Conservation (phyloP, 1,284 basidiomycete genomes). For the Puccinia horiana region DNA sequence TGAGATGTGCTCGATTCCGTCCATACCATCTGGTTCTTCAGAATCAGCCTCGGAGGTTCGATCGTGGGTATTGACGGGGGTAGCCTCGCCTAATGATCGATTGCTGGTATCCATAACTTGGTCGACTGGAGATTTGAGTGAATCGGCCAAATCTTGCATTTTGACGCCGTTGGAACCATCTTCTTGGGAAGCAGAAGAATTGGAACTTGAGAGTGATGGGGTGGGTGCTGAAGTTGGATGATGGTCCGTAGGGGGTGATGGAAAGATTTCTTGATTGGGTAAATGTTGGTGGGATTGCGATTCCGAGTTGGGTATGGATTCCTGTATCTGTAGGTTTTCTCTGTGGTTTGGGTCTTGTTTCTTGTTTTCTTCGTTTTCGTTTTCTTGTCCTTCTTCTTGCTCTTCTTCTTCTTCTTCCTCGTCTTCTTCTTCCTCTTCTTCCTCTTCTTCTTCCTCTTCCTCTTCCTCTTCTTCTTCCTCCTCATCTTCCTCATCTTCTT, state of each 20-base stretch:
- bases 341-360: not conserved
- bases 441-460: conserved; percentile 32
- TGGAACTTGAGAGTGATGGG: conserved; percentile 37
- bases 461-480: conserved; percentile 36
- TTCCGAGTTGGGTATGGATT: not conserved
- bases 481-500: conserved; percentile 57
- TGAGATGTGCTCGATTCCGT: conserved; percentile 13
- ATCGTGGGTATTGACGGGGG: conserved; percentile 8
- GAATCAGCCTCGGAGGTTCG: not conserved
- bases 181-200: conserved; percentile 27
- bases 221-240: conserved; percentile 28
- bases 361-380: conserved; percentile 50
- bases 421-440: conserved; percentile 49
- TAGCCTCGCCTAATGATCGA: not conserved
- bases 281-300: not conserved
- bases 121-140: conserved; percentile 35
- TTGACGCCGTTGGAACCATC: conserved; percentile 35
- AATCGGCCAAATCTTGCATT: conserved; percentile 13
- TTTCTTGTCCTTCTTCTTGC: conserved; percentile 52
- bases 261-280: not conserved
- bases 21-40: conserved; percentile 6
- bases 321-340: no score
- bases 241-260: conserved; percentile 2
- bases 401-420: conserved; percentile 52
- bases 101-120: conserved; percentile 2